Evolutionary conservation across 164 flowering plant species (phyloP).

Genomic region (Nymphaea colorata): DNA sequence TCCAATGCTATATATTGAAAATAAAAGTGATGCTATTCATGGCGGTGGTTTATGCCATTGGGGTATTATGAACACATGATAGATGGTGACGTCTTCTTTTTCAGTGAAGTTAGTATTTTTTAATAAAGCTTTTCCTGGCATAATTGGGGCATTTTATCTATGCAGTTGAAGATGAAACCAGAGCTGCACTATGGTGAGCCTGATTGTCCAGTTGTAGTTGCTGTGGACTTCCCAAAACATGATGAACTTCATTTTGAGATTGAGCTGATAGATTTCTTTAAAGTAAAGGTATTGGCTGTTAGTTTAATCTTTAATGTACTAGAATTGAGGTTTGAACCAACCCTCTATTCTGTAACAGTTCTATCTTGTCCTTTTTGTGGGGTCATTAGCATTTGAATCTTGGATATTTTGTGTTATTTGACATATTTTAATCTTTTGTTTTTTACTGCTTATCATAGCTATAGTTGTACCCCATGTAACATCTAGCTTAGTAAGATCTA

Average conservation of each 20-base stretch:
- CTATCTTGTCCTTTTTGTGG: background rate
- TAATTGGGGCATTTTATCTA: background rate
- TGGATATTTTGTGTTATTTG: slow-evolving; percentile 4
- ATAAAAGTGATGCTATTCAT: too few species aligned
- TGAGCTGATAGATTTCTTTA: slow-evolving; percentile 77
- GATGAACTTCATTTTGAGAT: slow-evolving; percentile 95
- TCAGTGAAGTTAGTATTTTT: too few species aligned
- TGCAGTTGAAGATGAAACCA: slow-evolving; percentile 88
- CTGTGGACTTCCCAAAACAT: slow-evolving; percentile 67
- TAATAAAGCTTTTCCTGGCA: background rate
- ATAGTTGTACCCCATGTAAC: too few species aligned
- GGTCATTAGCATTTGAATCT: background rate
- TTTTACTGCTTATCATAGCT: too few species aligned
- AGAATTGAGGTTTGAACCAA: background rate
- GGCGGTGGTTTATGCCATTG: too few species aligned
- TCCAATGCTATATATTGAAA: too few species aligned
- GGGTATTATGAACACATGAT: too few species aligned
- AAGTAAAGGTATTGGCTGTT: slow-evolving; percentile 58
- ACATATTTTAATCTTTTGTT: too few species aligned
- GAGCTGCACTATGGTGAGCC: slow-evolving; percentile 86
- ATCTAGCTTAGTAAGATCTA: too few species aligned
- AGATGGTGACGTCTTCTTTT: too few species aligned
- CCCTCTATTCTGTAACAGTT: background rate
- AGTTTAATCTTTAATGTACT: background rate
- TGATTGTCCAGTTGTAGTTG: slow-evolving; percentile 67